Conservation (phyloP, 495 filamentous ascomycete species). For the Rusavskia elegans region DNA sequence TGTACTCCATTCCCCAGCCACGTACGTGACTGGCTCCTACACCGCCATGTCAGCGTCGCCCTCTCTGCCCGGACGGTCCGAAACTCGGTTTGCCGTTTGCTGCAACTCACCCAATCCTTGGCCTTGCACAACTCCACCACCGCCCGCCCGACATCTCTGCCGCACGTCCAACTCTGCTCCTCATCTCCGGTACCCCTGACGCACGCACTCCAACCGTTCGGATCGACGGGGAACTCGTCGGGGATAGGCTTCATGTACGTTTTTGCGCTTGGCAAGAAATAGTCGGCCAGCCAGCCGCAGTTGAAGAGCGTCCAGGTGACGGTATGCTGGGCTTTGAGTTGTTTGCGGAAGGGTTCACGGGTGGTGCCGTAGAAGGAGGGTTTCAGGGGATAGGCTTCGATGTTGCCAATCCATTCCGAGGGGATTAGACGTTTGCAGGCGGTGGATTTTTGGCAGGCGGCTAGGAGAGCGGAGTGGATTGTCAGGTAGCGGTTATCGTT, state of each 20-base stretch:
- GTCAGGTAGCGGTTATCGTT: background rate
- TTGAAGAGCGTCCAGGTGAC: slow-evolving; percentile 2
- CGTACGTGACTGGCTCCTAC: slow-evolving; percentile 1
- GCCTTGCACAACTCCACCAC: slow-evolving; percentile 2
- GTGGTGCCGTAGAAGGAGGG: slow-evolving; percentile 10
- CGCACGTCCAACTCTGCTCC: slow-evolving; percentile 4
- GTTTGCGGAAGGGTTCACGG: slow-evolving; percentile 9
- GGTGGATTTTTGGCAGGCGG: background rate
- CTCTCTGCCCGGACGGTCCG: too few species aligned
- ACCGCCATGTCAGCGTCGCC: too few species aligned
- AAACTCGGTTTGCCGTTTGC: too few species aligned
- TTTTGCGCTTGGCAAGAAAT: slow-evolving; percentile 10
- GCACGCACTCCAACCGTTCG: background rate
- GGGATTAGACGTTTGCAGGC: slow-evolving; percentile 17
- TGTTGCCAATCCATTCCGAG: slow-evolving; percentile 14
- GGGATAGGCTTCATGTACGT: background rate
- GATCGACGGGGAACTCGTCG: slow-evolving; percentile 2
- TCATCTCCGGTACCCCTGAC: slow-evolving; percentile 7
- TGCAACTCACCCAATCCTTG: slow-evolving; percentile 2
- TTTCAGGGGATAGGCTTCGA: slow-evolving; percentile 9
- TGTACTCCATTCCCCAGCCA: slow-evolving; percentile 4
- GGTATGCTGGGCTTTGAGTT: slow-evolving; percentile 1
- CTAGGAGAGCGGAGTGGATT: background rate
- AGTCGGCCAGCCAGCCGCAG: slow-evolving; percentile 11
- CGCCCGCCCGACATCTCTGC: slow-evolving; percentile 4